Evolutionary conservation across 2,329 filamentous ascomycete genomes (phyloP), one percentile per base, ranked within the genome.

Genomic region (Neoascochyta sp.): DNA sequence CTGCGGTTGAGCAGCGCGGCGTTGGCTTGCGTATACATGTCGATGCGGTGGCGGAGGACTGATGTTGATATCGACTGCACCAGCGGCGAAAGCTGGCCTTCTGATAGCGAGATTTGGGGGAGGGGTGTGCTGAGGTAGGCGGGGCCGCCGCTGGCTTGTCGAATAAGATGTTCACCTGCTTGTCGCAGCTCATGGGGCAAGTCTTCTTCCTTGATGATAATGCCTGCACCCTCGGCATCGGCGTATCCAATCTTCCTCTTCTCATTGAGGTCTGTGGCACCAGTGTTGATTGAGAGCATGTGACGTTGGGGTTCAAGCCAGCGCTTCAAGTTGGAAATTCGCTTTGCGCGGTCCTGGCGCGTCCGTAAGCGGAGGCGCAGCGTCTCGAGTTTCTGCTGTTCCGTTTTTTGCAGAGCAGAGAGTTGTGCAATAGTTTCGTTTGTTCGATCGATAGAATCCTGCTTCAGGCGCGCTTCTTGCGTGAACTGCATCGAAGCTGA

Each of bases 351-450:
- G 67, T 69, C 87, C 62, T 67, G 79, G 67, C 74, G 67, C 63
- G 80, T 67, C 63, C 80, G 74, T 14, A 80, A 70, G 20, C 78
- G 78, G 4, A 75, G 71, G 37, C 83, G 81, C 8, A 93, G 67
- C 7, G 76, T 72, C 37, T 93, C 85, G 3, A 94, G 68, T 13
- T 74, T 76, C 33, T 81, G 80, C 32, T 86, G 80, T 32, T 89
- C 83, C 32, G 88, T 83, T 44, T 83, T 81, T 17, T 95, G 76
- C 39, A 85, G 78, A 12, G 81, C 75, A 2, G 88, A 92, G 2
- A 86, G 81, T 34, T 86, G 82, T 27, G 87, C 83, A 29, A 98
- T 81, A 15, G 83, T 81, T 22, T 77, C 71, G 62, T 95, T 90
- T 19, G 93, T 79, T 10, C 80, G 74, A 55, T 95, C 88, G 31